Base-by-base conservation (phyloP, 2,329 filamentous ascomycete genomes). In the Anthostomella pinea region DNA sequence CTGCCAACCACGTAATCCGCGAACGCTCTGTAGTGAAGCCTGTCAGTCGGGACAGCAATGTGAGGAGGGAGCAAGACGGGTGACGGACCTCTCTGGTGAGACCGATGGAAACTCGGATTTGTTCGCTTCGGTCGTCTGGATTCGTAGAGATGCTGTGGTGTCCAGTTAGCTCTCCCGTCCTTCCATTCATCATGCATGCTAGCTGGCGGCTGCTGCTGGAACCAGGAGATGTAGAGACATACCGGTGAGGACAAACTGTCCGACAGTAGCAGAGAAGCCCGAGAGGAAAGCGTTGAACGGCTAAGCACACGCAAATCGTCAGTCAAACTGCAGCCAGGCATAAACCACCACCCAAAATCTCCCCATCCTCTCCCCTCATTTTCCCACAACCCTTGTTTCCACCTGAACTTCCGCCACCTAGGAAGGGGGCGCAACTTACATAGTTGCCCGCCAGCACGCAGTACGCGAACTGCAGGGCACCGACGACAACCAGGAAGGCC, bases 241-340 rank as follows among this genome's bases (percentile, higher is more conserved):
- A 73, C 88, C 87, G 33, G 93, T 96, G 52, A 98, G 79, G 46
- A 98, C 93, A 63, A 98, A 98, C 63, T 98, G 93, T 45, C 93
- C 93, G 46, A 98, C 91, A 1, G 91, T 93, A 11, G 91, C 88
- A 44, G 81, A 83, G 72, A 98, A 98, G 30, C 93, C 94, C 20
- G 90, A 87, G 20, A 98, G 80, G 72, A 98, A 98, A 48, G 94
- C 93, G 64, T 98, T 98, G 75, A 98, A 98, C 8, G 93, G 93
- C 91, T 97, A 58, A 37, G 23, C 19, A 40, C 6, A 19, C n/a
- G 30, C n/a, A n/a, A n/a, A n/a, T n/a, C n/a, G n/a, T n/a, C n/a
- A n/a, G n/a, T n/a, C n/a, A n/a, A n/a, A n/a, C n/a, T n/a, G n/a
- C n/a, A n/a, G n/a, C n/a, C n/a, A n/a, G n/a, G n/a, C n/a, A n/a